Evolutionary conservation across 768 basidiomycete species (phyloP), one percentile per base, ranked within the genome.

Genomic region (Jaapia argillacea): DNA sequence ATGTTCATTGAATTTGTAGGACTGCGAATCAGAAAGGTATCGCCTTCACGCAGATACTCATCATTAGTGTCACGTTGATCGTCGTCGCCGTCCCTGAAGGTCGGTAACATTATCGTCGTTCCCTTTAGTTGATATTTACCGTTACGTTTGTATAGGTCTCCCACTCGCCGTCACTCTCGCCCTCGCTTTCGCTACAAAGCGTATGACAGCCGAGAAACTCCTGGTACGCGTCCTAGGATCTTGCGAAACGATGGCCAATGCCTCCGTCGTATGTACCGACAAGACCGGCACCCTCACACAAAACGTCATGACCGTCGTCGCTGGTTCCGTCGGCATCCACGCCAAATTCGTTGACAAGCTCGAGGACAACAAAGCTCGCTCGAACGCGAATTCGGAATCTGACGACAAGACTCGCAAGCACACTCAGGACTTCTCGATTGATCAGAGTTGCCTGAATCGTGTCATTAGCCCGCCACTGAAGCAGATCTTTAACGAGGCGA

Each of bases 241-340:
- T 10, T 98, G 94, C 62, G 96, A 99, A 66, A 98, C 91, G 0
- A 98, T 98, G 94, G 94, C 88, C 18, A 97, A 97, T 53, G 88
- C 94, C 4, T 93, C 86, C 18, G 92, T 97, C 46, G 77, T 97
- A 3, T 92, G 90, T 64, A 93, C 91, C 12, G 91, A 93, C 71
- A 93, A 94, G 67, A 94, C 92, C 2, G 94, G 94, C 27, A 97
- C 94, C 6, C 80, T 99, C 20, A 99, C 96, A 0, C 84, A 89
- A 57, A 98, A 98, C 65, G 67, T 67, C 51, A 99, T 99, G 96
- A 79, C 84, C 6, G 88, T 98, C 50, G 96, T 99, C 41, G 93
- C 94, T 18, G 93, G 93, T 28, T 92, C 91, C 7, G 68, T 98
- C 40, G 96, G 96, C 21, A 78, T 98, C 40, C 83, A 93, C 54